phyloP scores from a whole-genome alignment of 305 asterid species.

The Fraxinus greggii region DNA sequence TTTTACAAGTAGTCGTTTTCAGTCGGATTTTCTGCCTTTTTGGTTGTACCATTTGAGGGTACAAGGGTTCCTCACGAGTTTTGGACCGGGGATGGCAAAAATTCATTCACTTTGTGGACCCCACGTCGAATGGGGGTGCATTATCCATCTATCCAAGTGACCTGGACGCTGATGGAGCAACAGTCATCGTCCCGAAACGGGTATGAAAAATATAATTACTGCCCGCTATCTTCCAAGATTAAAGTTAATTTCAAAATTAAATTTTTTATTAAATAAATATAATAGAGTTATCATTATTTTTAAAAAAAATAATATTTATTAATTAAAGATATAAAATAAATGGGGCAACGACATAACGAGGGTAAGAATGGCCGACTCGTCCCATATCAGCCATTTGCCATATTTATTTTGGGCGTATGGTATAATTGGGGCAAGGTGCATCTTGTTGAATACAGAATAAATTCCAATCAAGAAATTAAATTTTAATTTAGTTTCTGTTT shows the following conservation, averaged over 20 bases:
- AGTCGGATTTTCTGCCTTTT: slow-evolving; percentile 23
- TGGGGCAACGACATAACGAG: no score
- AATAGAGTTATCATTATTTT: no score
- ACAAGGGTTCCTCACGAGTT: slow-evolving; percentile 24
- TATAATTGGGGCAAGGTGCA: not conserved
- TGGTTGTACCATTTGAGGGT: slow-evolving; percentile 10
- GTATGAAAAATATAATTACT: no score
- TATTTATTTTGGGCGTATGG: not conserved
- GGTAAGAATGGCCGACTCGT: no score
- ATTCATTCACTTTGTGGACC: not conserved
- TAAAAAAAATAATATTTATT: no score
- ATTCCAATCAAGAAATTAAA: not conserved
- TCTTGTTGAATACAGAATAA: not conserved
- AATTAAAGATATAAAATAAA: no score
- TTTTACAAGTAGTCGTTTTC: slow-evolving; percentile 26
- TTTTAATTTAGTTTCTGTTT: no score
- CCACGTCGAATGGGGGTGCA: not conserved
- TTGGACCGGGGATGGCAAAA: not conserved
- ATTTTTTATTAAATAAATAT: no score
- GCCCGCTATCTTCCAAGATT: not conserved
- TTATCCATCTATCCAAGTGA: not conserved
- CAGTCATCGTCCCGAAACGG: not conserved
- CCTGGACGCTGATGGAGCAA: not conserved
- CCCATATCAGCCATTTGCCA: no score
- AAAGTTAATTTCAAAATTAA: no score